Evolutionary conservation across 345 rosid genomes (phyloP).

Genomic region (Dipteronia dyeriana): DNA sequence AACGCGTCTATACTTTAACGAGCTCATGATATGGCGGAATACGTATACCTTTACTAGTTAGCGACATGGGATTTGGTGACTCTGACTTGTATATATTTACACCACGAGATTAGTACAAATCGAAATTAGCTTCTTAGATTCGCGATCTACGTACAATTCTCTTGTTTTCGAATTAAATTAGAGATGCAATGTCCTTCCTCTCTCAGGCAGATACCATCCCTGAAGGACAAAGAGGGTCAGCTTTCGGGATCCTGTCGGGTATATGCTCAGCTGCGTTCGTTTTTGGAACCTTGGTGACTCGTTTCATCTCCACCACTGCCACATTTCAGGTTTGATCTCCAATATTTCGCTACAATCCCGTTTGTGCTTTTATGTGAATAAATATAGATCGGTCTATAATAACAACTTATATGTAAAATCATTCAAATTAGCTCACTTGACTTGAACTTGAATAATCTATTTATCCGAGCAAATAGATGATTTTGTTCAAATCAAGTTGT

Average conservation of each 20-base stretch:
- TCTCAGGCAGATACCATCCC: constrained; percentile 67
- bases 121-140: too few species aligned
- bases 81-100: too few species aligned
- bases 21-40: too few species aligned
- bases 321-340: constrained; percentile 57
- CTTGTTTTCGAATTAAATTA: constrained; percentile 5
- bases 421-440: background rate
- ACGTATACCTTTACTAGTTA: background rate
- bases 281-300: constrained; percentile 66
- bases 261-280: constrained; percentile 49
- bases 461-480: too few species aligned
- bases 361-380: background rate
- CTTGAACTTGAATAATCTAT: background rate
- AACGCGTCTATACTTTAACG: too few species aligned
- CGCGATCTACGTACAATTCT: background rate
- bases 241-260: constrained; percentile 72
- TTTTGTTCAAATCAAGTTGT: background rate
- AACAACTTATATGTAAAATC: too few species aligned
- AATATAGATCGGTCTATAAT: background rate
- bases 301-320: constrained; percentile 57
- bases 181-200: constrained; percentile 5
- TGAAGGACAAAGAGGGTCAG: constrained; percentile 53
- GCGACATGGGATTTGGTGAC: too few species aligned
- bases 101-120: background rate
- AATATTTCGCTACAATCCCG: background rate